phyloP scores from a whole-genome alignment of 139 green algal genomes.

The Ulvella scutata region DNA sequence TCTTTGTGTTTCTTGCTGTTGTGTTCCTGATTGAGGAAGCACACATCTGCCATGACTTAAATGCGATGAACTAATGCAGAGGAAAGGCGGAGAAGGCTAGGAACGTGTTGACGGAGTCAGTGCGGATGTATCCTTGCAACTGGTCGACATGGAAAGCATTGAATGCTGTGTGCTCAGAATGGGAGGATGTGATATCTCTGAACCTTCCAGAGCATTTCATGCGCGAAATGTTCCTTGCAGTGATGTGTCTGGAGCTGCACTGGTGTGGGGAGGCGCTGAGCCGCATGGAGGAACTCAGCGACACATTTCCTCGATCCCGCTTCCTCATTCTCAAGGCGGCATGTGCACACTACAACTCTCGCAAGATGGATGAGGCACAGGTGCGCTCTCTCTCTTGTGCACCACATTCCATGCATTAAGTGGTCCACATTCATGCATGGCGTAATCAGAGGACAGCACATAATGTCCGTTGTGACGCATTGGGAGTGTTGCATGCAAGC shows the following conservation, averaged over 20 bases:
- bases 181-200: conserved; percentile 7
- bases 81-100: conserved; percentile 24
- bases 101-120: conserved; percentile 20
- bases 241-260: conserved; percentile 54
- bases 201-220: conserved; percentile 57
- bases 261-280: conserved; percentile 63
- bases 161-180: conserved; percentile 26
- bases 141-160: conserved; percentile 84
- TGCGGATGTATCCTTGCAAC: conserved; percentile 69
- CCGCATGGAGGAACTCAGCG: conserved; percentile 28
- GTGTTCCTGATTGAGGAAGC: too few species aligned
- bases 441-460: too few species aligned
- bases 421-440: too few species aligned
- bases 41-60: too few species aligned
- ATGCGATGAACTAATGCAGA: neutral
- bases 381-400: neutral
- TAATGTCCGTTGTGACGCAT: too few species aligned
- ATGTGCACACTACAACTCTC: conserved; percentile 61
- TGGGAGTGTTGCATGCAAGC: too few species aligned
- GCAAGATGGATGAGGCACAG: conserved; percentile 79
- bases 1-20: conserved; percentile 15
- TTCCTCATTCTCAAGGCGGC: conserved; percentile 53
- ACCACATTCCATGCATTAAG: too few species aligned
- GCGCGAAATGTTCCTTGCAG: conserved; percentile 56
- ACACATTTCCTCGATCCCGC: conserved; percentile 8